Percentiles rank a stretch among this genome's conserved stretches.
These are phyloP conservation scores for Colletotrichum sp. DNA, from an alignment of 2,329 filamentous ascomycete species.

Conservation along the genomic window DNA sequence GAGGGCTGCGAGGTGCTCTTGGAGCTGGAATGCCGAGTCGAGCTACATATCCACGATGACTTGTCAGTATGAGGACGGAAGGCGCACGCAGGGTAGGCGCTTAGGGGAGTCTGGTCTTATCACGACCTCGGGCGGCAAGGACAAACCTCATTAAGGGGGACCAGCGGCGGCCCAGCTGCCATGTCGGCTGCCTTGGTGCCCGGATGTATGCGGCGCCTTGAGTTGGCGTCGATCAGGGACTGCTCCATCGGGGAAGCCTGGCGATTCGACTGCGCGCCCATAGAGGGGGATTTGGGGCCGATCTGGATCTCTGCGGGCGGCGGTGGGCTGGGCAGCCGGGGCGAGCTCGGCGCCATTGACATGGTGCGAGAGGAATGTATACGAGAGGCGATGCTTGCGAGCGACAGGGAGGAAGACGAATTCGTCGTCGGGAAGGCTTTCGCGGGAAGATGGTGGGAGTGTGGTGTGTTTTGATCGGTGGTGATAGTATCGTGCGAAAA, in stretches of 20 bases:
- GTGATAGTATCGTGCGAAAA: constrained; percentile 10
- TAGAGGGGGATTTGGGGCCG: constrained; percentile 75
- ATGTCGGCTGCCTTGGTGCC: constrained; percentile 94
- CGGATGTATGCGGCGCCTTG: constrained; percentile 85
- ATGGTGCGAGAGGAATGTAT: constrained; percentile 38
- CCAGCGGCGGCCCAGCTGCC: constrained; percentile 86
- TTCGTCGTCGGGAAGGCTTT: not conserved
- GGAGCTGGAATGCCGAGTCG: constrained; percentile 95
- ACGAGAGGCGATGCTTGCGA: not conserved
- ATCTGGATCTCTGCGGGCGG: constrained; percentile 95
- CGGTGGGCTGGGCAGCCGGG: constrained; percentile 91
- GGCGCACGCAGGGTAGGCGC: not conserved
- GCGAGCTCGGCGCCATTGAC: constrained; percentile 76
- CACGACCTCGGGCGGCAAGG: not conserved
- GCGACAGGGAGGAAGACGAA: not conserved
- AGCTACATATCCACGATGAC: constrained; percentile 63
- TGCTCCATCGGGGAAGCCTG: constrained; percentile 68
- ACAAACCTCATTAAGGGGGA: constrained; percentile 82
- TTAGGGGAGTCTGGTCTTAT: not conserved
- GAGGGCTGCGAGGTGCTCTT: constrained; percentile 94
- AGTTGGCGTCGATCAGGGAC: constrained; percentile 72
- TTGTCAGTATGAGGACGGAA: not conserved
- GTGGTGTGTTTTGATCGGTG: not conserved
- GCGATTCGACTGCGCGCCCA: constrained; percentile 58
- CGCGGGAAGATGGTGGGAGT: not conserved